Conservation (phyloP, 2,329 filamentous ascomycete species). For the Colletotrichum tofieldiae region DNA sequence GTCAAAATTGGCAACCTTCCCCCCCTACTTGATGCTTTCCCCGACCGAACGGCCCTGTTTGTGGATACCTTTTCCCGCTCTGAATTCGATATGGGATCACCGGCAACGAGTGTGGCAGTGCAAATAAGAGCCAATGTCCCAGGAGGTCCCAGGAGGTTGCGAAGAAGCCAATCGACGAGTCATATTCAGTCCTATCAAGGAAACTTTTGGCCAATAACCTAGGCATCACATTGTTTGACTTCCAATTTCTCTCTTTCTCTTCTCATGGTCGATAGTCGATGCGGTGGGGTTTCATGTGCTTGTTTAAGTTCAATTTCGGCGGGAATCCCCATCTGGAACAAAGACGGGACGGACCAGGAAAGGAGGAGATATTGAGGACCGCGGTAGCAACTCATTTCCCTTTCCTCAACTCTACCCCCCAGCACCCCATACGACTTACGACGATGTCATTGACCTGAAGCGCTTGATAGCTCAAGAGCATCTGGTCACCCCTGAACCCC, state of each 20-base stretch:
- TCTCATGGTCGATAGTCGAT: not conserved
- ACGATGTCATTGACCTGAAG: constrained; percentile 26
- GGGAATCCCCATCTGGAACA: constrained; percentile 24
- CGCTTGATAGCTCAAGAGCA: constrained; percentile 15
- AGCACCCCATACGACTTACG: not conserved
- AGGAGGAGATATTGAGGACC: not conserved
- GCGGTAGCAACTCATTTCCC: constrained; percentile 17
- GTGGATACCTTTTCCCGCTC: constrained; percentile 18
- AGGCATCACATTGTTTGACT: not conserved
- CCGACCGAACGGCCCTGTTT: constrained; percentile 27
- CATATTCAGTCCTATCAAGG: constrained; percentile 1
- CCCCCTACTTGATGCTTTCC: not conserved
- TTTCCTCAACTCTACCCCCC: not conserved
- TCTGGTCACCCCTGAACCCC: not conserved
- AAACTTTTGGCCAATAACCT: not conserved
- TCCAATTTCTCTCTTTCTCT: not conserved
- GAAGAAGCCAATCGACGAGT: constrained; percentile 23
- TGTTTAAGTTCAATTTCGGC: constrained; percentile 34
- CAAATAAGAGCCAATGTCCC: constrained; percentile 26
- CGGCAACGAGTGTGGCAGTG: constrained; percentile 33
- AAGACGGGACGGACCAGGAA: constrained; percentile 16
- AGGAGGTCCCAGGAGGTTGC: constrained; percentile 30
- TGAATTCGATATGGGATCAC: constrained; percentile 14
- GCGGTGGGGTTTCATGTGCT: constrained; percentile 19
- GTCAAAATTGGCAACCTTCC: not conserved